Conservation (phyloP, 2,329 filamentous ascomycete genomes). For the Mariannaea elegans region DNA sequence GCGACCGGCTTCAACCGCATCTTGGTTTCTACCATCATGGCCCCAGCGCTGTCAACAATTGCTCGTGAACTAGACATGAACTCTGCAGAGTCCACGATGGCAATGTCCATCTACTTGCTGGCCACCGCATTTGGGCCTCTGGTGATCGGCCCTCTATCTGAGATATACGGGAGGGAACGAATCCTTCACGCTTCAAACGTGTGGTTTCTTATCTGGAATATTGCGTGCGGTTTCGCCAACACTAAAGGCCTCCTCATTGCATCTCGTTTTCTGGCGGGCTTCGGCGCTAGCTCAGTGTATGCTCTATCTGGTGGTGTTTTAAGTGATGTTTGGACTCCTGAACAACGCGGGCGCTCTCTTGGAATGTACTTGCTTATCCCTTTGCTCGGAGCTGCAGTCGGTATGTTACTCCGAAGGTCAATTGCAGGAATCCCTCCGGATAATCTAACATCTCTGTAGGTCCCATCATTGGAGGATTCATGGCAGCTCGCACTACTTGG, state of each 20-base stretch:
- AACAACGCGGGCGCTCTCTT: conserved; percentile 54
- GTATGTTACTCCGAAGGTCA: conserved; percentile 26
- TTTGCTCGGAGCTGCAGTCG: conserved; percentile 49
- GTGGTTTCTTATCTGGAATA: conserved; percentile 60
- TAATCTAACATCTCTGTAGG: conserved; percentile 29
- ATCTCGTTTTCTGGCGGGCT: conserved; percentile 56
- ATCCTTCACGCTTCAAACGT: conserved; percentile 56
- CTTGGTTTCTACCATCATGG: conserved; percentile 62
- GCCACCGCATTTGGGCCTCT: conserved; percentile 55
- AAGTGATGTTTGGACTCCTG: conserved; percentile 55
- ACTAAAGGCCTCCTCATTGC: conserved; percentile 53
- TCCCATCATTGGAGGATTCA: conserved; percentile 52
- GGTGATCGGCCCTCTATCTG: conserved; percentile 55
- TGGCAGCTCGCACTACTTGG: conserved; percentile 49
- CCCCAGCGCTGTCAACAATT: conserved; percentile 59
- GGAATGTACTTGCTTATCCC: conserved; percentile 51
- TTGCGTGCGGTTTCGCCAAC: conserved; percentile 53
- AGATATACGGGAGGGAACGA: conserved; percentile 56
- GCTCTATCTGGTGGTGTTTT: conserved; percentile 57
- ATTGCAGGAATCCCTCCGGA: not conserved
- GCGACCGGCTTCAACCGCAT: conserved; percentile 61
- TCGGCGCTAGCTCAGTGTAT: conserved; percentile 57
- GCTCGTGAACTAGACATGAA: conserved; percentile 61
- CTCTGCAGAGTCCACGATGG: conserved; percentile 56
- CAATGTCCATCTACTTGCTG: conserved; percentile 54